Conservation (phyloP, 805 yeast species). For the Debaryomyces tyrocola region DNA sequence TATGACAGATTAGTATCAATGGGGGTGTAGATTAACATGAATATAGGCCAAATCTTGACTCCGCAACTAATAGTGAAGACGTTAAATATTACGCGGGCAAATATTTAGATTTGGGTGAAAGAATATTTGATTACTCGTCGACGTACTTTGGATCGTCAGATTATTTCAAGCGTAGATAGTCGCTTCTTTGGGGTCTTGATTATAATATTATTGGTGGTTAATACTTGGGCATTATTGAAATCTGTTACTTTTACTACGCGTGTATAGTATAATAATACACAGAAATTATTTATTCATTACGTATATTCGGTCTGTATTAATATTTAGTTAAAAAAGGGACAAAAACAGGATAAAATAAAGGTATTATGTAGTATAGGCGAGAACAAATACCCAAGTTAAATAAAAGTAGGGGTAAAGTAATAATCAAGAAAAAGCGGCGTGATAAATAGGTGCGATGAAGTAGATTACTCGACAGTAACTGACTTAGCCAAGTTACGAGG, state of each 20-base stretch:
- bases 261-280: not conserved
- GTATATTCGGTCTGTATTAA: not conserved
- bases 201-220: not conserved
- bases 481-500: slow-evolving; percentile 98
- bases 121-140: slow-evolving; percentile 68
- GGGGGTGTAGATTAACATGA: not conserved
- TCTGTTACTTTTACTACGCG: not conserved
- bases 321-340: not conserved
- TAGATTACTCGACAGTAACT: slow-evolving; percentile 84
- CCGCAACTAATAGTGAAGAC: slow-evolving; percentile 38
- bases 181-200: not conserved
- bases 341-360: no score
- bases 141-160: slow-evolving; percentile 69
- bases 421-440: not conserved
- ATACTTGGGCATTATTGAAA: not conserved
- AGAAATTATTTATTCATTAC: not conserved
- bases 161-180: slow-evolving; percentile 60
- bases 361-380: no score
- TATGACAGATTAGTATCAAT: not conserved
- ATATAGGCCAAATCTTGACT: slow-evolving; percentile 46
- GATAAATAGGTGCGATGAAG: not conserved
- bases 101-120: slow-evolving; percentile 86
- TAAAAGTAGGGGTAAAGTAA: no score
- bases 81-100: slow-evolving; percentile 54
- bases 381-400: no score